phyloP scores from a whole-genome alignment of 108 stramenopile genomes.

The Skeletonema menzelii region DNA sequence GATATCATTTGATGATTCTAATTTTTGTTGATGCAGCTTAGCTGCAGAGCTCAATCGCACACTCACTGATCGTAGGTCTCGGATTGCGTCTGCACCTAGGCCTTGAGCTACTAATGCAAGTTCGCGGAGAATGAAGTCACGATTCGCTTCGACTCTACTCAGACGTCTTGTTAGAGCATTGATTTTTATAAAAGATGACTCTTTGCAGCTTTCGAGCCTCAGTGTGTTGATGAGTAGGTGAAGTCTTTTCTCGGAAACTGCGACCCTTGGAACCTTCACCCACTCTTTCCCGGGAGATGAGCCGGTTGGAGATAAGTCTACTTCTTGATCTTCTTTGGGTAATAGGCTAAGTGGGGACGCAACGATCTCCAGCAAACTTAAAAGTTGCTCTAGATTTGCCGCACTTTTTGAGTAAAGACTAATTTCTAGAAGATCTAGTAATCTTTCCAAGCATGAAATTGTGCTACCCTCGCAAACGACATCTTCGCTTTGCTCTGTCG shows the following conservation, averaged over 20 bases:
- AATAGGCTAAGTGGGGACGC: slow-evolving; percentile 78
- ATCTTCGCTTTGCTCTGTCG: slow-evolving; percentile 8
- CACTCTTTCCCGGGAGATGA: slow-evolving; percentile 63
- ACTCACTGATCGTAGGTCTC: slow-evolving; percentile 66
- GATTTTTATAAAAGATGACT: slow-evolving; percentile 73
- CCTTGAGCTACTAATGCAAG: slow-evolving; percentile 59
- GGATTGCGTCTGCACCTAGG: slow-evolving; percentile 70
- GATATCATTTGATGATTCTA: background rate
- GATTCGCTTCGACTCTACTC: slow-evolving; percentile 68
- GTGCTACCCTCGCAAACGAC: background rate
- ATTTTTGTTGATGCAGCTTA: slow-evolving; percentile 10
- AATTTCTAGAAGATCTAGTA: slow-evolving; percentile 72
- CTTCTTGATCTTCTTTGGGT: slow-evolving; percentile 62
- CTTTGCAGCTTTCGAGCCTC: slow-evolving; percentile 77
- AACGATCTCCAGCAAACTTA: slow-evolving; percentile 67
- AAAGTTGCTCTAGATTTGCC: slow-evolving; percentile 79
- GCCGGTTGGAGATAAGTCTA: slow-evolving; percentile 55
- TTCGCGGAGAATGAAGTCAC: slow-evolving; percentile 31
- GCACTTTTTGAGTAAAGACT: slow-evolving; percentile 65
- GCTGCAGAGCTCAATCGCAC: slow-evolving; percentile 66
- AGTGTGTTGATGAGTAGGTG: slow-evolving; percentile 74
- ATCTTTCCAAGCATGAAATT: slow-evolving; percentile 55
- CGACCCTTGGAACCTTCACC: slow-evolving; percentile 72
- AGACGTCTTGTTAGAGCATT: slow-evolving; percentile 72
- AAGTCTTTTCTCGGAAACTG: slow-evolving; percentile 62